Conservation (phyloP, 768 basidiomycete species). For the Mycena latifolia region DNA sequence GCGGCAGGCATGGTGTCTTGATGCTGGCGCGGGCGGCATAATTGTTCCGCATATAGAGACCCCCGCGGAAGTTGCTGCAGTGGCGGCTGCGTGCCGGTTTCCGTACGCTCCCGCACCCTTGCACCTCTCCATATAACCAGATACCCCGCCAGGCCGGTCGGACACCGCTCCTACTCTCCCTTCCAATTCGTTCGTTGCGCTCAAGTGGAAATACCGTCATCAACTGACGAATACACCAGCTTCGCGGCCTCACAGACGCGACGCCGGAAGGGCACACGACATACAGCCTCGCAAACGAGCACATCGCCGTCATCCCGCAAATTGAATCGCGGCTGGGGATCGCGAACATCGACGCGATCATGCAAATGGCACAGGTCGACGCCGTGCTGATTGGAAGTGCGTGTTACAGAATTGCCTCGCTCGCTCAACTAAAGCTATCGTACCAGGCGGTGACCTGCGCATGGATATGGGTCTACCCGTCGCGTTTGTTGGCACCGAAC, state of each 20-base stretch:
- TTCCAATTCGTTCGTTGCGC: too few species aligned
- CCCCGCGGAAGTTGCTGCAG: constrained; percentile 24
- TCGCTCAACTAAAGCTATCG: not conserved
- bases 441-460: constrained; percentile 28
- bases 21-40: constrained; percentile 33
- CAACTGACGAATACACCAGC: too few species aligned
- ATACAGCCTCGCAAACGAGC: constrained; percentile 28
- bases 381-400: constrained; percentile 33
- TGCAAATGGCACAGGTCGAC: constrained; percentile 24
- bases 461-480: constrained; percentile 32
- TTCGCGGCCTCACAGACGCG: too few species aligned
- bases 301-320: constrained; percentile 35
- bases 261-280: too few species aligned
- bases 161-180: too few species aligned
- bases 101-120: too few species aligned
- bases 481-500: constrained; percentile 27
- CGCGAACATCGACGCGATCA: constrained; percentile 27
- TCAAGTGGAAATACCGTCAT: too few species aligned
- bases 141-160: too few species aligned
- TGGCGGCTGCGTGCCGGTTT: constrained; percentile 25
- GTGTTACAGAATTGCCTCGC: not conserved
- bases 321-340: constrained; percentile 31
- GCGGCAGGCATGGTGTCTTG: constrained; percentile 26
- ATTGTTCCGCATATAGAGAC: constrained; percentile 33
- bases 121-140: too few species aligned